Percentiles rank a stretch among this genome's conserved stretches.
Conservation (phyloP, 495 filamentous ascomycete genomes). For the Aspergillus ellipticus region DNA sequence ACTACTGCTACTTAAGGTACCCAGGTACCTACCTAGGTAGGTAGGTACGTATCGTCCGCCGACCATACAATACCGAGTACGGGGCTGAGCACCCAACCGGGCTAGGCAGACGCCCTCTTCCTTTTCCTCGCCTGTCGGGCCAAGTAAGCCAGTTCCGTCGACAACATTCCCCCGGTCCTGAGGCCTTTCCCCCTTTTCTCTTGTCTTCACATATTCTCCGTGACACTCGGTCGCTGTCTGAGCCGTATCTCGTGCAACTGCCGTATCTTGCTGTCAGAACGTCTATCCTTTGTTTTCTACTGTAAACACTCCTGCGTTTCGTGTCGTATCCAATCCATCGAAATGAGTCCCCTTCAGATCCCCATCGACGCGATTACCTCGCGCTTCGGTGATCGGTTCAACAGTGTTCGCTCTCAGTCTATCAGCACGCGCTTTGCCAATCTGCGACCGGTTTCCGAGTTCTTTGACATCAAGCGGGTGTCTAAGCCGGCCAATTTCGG, state of each 20-base stretch:
- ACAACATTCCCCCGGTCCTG: slow-evolving; percentile 5
- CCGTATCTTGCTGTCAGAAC: neutral
- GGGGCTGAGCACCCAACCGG: slow-evolving; percentile 1
- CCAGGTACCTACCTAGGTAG: too few relatives aligned
- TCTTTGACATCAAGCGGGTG: slow-evolving; percentile 90
- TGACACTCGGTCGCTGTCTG: neutral
- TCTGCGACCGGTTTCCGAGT: slow-evolving; percentile 85
- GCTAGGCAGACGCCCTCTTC: slow-evolving; percentile 10
- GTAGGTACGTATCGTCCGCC: too few relatives aligned
- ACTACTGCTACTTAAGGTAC: too few relatives aligned
- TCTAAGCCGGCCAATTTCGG: slow-evolving; percentile 89
- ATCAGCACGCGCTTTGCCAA: slow-evolving; percentile 83
- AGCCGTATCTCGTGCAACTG: neutral
- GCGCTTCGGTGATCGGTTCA: slow-evolving; percentile 73
- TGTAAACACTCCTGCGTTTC: neutral
- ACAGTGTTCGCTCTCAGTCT: slow-evolving; percentile 71
- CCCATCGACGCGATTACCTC: slow-evolving; percentile 89
- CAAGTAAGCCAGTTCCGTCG: slow-evolving; percentile 17
- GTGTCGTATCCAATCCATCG: slow-evolving; percentile 14
- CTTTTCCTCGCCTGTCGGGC: slow-evolving; percentile 11
- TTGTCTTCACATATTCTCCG: neutral
- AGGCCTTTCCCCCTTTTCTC: slow-evolving; percentile 11
- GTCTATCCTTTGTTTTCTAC: neutral
- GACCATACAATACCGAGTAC: slow-evolving; percentile 1
- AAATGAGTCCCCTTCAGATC: slow-evolving; percentile 86